Percentiles rank a stretch among this genome's conserved stretches.
These are phyloP conservation scores for Lagenidium giganteum DNA, from an alignment of 352 stramenopile genomes.

Conservation along the genomic window DNA sequence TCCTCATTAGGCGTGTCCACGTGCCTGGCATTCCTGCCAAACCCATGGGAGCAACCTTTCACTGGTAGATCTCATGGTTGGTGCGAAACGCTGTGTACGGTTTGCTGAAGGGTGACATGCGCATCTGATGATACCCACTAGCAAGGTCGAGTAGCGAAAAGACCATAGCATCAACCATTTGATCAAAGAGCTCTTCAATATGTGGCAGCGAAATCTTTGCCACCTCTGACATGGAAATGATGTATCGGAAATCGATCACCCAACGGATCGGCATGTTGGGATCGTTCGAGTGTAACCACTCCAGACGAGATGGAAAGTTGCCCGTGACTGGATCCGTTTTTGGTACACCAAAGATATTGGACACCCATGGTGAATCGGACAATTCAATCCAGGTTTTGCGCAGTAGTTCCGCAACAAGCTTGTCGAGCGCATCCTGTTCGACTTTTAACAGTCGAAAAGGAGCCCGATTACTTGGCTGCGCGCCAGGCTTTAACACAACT, in stretches of 20 bases:
- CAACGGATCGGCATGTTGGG: too few relatives aligned
- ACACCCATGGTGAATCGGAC: constrained; percentile 12
- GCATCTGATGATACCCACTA: constrained; percentile 14
- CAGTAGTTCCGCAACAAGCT: constrained; percentile 11
- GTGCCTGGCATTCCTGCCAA: constrained; percentile 4
- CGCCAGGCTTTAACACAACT: too few relatives aligned
- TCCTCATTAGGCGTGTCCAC: constrained; percentile 6
- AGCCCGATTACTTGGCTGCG: too few relatives aligned
- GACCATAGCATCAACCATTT: too few relatives aligned
- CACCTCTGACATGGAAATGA: too few relatives aligned
- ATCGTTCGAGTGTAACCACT: too few relatives aligned
- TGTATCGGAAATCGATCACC: too few relatives aligned
- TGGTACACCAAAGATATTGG: constrained; percentile 18
- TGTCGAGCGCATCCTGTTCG: constrained; percentile 5
- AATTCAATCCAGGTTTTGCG: constrained; percentile 14
- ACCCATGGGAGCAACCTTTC: constrained; percentile 1
- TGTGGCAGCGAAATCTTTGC: too few relatives aligned
- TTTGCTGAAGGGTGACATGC: neutral
- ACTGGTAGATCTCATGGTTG: constrained; percentile 3
- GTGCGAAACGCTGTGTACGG: constrained; percentile 4
- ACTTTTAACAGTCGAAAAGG: too few relatives aligned
- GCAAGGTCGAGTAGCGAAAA: constrained; percentile 7
- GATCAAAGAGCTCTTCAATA: too few relatives aligned
- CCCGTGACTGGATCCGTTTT: constrained; percentile 11
- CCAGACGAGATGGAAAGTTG: neutral